phyloP scores from a whole-genome alignment of 2,329 filamentous ascomycete genomes.

The Hypoxylon sp. region DNA sequence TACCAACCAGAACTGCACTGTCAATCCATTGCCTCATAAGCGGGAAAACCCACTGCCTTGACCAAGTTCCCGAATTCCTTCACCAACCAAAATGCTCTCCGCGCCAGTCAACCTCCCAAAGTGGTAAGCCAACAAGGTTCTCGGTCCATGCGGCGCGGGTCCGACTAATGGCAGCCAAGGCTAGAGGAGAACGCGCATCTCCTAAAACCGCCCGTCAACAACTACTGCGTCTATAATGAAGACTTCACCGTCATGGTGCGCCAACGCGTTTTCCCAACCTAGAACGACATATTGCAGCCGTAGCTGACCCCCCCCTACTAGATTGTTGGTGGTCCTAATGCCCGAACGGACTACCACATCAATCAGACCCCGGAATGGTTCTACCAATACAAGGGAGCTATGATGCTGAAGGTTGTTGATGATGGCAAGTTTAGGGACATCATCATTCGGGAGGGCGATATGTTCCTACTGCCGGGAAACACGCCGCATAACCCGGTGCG shows the following conservation, averaged over 20 bases:
- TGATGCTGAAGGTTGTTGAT: constrained; percentile 94
- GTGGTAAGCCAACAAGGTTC: constrained; percentile 62
- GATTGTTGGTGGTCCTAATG: constrained; percentile 97
- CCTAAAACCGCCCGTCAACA: constrained; percentile 94
- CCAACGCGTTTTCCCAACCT: constrained; percentile 17
- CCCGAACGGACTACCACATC: constrained; percentile 98
- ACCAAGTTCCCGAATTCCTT: constrained; percentile 11
- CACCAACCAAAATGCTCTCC: constrained; percentile 61
- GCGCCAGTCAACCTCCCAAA: constrained; percentile 70
- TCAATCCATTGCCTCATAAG: constrained; percentile 18
- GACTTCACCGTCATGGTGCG: constrained; percentile 84
- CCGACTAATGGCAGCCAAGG: constrained; percentile 66
- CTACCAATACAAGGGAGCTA: constrained; percentile 94
- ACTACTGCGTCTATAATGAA: constrained; percentile 95
- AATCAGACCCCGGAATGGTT: constrained; percentile 98
- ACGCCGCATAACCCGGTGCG: constrained; percentile 97
- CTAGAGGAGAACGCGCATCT: constrained; percentile 91
- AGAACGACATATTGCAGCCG: not conserved
- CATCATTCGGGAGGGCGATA: constrained; percentile 90
- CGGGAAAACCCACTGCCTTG: constrained; percentile 19
- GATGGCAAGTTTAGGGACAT: constrained; percentile 81
- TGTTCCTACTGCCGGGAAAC: constrained; percentile 93
- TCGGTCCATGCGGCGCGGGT: constrained; percentile 13
- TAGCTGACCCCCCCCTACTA: constrained; percentile 51
- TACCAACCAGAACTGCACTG: not conserved